Base-by-base conservation (phyloP, 2,329 filamentous ascomycete species). In the Lachnellula cervina region DNA sequence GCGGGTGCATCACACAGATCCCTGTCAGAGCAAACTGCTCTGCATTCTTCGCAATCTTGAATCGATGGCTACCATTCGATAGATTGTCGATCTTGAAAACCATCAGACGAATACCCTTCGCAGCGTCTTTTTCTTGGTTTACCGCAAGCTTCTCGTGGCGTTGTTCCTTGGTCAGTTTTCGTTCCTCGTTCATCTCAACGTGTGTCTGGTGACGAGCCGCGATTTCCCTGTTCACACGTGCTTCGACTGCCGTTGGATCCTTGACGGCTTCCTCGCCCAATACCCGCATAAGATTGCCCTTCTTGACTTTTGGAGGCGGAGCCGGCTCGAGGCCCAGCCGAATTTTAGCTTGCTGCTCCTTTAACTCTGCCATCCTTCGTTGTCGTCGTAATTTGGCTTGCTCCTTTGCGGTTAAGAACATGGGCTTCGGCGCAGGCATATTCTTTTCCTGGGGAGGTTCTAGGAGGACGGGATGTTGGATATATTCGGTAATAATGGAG, bases 341-440 rank as follows among this genome's bases (percentile, higher is more conserved):
- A 59, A 97, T 94, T 76, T 99, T 97, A 38, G 93, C 92, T 73
- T 99, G 94, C 69, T 92, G 87, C 73, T 99, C 95, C 71, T 97
- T 97, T 61, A 96, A 78, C 60, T 97, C 90, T 42, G 89, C 92
- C 83, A 93, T 93, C 62, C 95, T 85, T 53, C 90, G 85, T 72
- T 97, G 91, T 38, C 94, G 83, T 51, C 94, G 88, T 55, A 96
- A 77, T 72, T 97, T 97, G 51, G 89, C 88, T 72, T 93, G 90
- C 74, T 99, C 95, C 69, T 90, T 91, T 8, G 85, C 79, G 1
- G 95, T 99, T 52, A 99, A 80, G 71, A 89, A 95, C 86, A 97
- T 92, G 4, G 94, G 86, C 71, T 97, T 97, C 14, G 89, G 82
- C 17, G 82, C 78, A 1, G 90, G 87, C 14, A 84, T 77, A 57